phyloP scores from a whole-genome alignment of 768 basidiomycete genomes.

The Calocybe indica region DNA sequence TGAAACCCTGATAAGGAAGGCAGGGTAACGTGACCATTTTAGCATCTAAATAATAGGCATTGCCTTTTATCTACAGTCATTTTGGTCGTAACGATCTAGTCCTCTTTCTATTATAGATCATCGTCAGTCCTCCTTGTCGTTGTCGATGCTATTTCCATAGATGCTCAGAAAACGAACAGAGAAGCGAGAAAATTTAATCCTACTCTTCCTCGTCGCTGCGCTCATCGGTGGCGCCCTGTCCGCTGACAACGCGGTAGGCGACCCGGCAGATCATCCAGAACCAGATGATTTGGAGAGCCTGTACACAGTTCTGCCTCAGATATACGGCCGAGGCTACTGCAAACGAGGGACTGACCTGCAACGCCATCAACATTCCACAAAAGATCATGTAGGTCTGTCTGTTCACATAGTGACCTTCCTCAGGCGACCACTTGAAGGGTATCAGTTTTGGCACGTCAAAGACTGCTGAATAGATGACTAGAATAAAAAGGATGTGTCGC shows the following conservation, averaged over 20 bases:
- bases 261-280: constrained; percentile 80
- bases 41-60: not conserved
- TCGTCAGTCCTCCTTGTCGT: constrained; percentile 23
- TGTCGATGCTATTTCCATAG: constrained; percentile 17
- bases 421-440: constrained; percentile 53
- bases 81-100: not conserved
- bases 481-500: constrained; percentile 75
- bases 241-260: constrained; percentile 71
- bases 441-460: constrained; percentile 45
- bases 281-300: constrained; percentile 82
- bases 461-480: constrained; percentile 60
- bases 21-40: constrained; percentile 6
- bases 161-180: constrained; percentile 3
- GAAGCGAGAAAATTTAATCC: constrained; percentile 1
- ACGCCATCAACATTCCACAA: constrained; percentile 41
- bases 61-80: not conserved
- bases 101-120: not conserved
- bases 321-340: not conserved
- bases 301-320: constrained; percentile 8
- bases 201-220: constrained; percentile 83
- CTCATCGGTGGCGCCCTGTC: constrained; percentile 73
- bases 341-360: constrained; percentile 46
- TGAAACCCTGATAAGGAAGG: constrained; percentile 32
- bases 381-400: constrained; percentile 40
- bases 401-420: constrained; percentile 52